A percentile compares a stretch with the other conserved stretches of the same genome.
Conservation (phyloP, 768 basidiomycete genomes). For the Candolleomyces efflorescens region DNA sequence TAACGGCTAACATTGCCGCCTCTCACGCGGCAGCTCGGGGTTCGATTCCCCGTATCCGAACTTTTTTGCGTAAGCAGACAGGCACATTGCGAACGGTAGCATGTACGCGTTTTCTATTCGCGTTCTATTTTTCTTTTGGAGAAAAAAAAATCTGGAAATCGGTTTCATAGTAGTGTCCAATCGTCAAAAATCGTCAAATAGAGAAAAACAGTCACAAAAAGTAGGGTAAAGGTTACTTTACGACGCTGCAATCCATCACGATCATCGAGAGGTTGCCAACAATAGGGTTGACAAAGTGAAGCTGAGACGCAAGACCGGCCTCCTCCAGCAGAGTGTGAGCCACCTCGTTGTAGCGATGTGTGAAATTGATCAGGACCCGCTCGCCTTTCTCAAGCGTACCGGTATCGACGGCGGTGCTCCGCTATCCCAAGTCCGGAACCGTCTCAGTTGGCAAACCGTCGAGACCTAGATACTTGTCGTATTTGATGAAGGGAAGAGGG, state of each 20-base stretch:
- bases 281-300: constrained; percentile 14
- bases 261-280: constrained; percentile 13
- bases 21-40: constrained; percentile 16
- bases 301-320: constrained; percentile 13
- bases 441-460: constrained; percentile 12
- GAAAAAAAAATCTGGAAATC: too few relatives aligned
- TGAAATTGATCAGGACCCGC: constrained; percentile 19
- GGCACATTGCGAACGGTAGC: too few relatives aligned
- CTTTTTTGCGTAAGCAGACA: too few relatives aligned
- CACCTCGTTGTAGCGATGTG: constrained; percentile 14
- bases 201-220: too few relatives aligned
- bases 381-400: constrained; percentile 14
- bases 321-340: constrained; percentile 15
- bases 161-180: too few relatives aligned
- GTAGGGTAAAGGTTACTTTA: too few relatives aligned
- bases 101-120: too few relatives aligned
- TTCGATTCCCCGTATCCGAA: constrained; percentile 18
- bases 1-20: constrained; percentile 18
- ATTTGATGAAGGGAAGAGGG: constrained; percentile 12
- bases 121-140: too few relatives aligned
- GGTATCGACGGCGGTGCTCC: constrained; percentile 14
- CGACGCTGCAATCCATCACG: too few relatives aligned
- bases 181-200: too few relatives aligned
- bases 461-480: constrained; percentile 11
- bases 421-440: constrained; percentile 13